Percentiles rank a stretch among this genome's conserved stretches.
phyloP scores from a whole-genome alignment of 306 rosid genomes.

The Cotoneaster glaucophyllus region DNA sequence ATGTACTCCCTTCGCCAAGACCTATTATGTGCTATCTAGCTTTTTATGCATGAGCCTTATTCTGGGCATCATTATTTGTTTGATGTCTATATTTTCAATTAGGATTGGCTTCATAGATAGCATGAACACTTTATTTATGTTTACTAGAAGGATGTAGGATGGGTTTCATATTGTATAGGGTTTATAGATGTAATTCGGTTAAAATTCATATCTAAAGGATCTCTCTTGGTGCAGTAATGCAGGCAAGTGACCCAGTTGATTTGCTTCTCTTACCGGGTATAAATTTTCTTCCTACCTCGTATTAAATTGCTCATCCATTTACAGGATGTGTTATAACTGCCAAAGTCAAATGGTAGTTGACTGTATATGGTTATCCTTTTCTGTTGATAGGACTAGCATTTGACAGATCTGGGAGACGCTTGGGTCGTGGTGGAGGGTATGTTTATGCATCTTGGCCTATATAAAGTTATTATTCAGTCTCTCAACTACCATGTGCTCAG shows the following conservation, averaged over 20 bases:
- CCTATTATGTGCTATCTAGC: neutral
- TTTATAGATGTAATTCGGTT: neutral
- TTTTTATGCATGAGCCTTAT: neutral
- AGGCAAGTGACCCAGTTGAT: slow-evolving; percentile 83
- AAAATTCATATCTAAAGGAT: slow-evolving; percentile 1
- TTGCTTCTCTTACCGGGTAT: slow-evolving; percentile 90
- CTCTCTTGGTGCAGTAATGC: slow-evolving; percentile 74
- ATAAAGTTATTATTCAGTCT: slow-evolving; percentile 1
- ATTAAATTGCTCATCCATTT: neutral
- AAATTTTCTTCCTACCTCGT: slow-evolving; percentile 9
- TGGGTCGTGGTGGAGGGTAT: slow-evolving; percentile 99
- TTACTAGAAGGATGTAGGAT: slow-evolving; percentile 2
- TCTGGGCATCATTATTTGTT: neutral
- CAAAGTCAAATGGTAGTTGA: slow-evolving; percentile 10
- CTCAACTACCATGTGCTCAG: slow-evolving; percentile 2
- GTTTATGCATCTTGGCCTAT: slow-evolving; percentile 16
- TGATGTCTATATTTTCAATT: neutral
- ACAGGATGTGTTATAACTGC: neutral
- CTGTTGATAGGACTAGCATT: slow-evolving; percentile 73
- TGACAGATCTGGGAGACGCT: slow-evolving; percentile 83
- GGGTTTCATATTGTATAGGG: slow-evolving; percentile 18
- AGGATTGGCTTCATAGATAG: neutral
- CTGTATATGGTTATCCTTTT: slow-evolving; percentile 10
- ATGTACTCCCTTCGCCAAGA: neutral
- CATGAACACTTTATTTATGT: neutral